Evolutionary conservation across 768 basidiomycete species (phyloP).

Genomic region (Rhizopogon vinicolor): DNA sequence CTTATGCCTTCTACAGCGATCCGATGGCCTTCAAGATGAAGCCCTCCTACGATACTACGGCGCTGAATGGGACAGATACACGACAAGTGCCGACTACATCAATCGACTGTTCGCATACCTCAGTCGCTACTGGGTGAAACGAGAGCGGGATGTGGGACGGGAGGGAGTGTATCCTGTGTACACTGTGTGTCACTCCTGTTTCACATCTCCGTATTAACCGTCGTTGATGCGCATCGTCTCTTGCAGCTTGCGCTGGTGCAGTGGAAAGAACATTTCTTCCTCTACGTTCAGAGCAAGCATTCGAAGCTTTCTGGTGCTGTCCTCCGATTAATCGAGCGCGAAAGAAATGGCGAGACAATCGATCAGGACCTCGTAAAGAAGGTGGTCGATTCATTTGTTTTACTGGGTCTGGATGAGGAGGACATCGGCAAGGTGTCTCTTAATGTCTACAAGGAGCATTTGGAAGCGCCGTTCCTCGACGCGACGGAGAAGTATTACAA

Average conservation of each 20-base stretch:
- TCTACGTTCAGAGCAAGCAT: slow-evolving; percentile 78
- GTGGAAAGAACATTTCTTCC: slow-evolving; percentile 92
- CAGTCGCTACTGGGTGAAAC: slow-evolving; percentile 98
- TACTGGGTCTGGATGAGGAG: slow-evolving; percentile 87
- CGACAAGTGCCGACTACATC: slow-evolving; percentile 94
- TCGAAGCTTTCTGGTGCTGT: slow-evolving; percentile 83
- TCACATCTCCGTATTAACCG: slow-evolving; percentile 25
- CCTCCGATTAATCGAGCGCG: slow-evolving; percentile 85
- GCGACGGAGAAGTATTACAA: slow-evolving; percentile 53
- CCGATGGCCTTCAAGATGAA: slow-evolving; percentile 81
- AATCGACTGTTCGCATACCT: slow-evolving; percentile 97
- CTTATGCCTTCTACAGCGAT: slow-evolving; percentile 45
- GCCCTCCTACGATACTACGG: slow-evolving; percentile 89
- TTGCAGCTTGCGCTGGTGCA: slow-evolving; percentile 88
- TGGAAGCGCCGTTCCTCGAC: slow-evolving; percentile 83
- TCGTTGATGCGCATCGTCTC: slow-evolving; percentile 1
- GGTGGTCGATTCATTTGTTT: slow-evolving; percentile 92
- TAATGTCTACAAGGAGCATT: slow-evolving; percentile 88
- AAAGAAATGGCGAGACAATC: slow-evolving; percentile 91
- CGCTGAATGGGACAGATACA: slow-evolving; percentile 92
- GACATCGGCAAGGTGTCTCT: slow-evolving; percentile 92
- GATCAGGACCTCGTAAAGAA: slow-evolving; percentile 92
- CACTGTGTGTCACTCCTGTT: slow-evolving; percentile 69
- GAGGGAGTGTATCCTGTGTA: slow-evolving; percentile 95
- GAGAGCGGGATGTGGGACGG: slow-evolving; percentile 94